Percentiles rank a stretch among this genome's conserved stretches.
phyloP scores from a whole-genome alignment of 441 rosid species.

The Arabidopsis hybrid region DNA sequence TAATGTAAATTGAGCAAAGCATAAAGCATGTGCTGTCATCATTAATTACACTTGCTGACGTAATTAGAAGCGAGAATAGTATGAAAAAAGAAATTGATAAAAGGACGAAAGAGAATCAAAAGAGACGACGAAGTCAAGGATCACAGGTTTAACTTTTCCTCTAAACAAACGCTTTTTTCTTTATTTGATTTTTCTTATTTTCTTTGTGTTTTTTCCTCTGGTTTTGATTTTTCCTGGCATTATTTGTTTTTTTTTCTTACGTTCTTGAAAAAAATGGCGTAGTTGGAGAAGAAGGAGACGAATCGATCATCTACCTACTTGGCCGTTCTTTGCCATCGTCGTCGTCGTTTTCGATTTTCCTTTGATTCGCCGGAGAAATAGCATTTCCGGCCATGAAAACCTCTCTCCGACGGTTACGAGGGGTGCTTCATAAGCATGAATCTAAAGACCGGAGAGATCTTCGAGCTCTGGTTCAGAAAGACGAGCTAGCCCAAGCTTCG shows the following conservation, averaged over 20 bases:
- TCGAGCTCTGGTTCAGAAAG: slow-evolving; percentile 54
- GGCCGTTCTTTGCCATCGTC: not conserved
- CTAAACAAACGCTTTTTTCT: slow-evolving; percentile 31
- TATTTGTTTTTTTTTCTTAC: not conserved
- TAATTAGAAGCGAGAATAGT: slow-evolving; percentile 1
- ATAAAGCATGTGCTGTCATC: slow-evolving; percentile 27
- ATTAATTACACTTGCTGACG: slow-evolving; percentile 33
- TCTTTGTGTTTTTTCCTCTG: not conserved
- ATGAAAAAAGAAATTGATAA: slow-evolving; percentile 8
- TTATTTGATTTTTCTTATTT: not conserved
- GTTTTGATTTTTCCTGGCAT: slow-evolving; percentile 17
- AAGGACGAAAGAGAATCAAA: slow-evolving; percentile 29
- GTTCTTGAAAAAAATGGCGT: slow-evolving; percentile 34
- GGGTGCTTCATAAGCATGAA: slow-evolving; percentile 59
- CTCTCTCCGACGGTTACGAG: slow-evolving; percentile 75
- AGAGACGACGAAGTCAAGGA: slow-evolving; percentile 47
- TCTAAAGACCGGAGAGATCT: slow-evolving; percentile 57
- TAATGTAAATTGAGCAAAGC: not conserved
- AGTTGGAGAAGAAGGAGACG: slow-evolving; percentile 29
- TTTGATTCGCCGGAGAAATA: slow-evolving; percentile 14
- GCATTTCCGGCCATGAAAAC: slow-evolving; percentile 62
- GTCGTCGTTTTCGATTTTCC: slow-evolving; percentile 3
- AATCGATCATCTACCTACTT: slow-evolving; percentile 28
- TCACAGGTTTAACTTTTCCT: slow-evolving; percentile 38
- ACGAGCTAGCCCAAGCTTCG: slow-evolving; percentile 80